These are phyloP conservation scores for Cryptosporidium canis DNA, from an alignment of 169 alveolate genomes.

Conservation along the genomic window DNA sequence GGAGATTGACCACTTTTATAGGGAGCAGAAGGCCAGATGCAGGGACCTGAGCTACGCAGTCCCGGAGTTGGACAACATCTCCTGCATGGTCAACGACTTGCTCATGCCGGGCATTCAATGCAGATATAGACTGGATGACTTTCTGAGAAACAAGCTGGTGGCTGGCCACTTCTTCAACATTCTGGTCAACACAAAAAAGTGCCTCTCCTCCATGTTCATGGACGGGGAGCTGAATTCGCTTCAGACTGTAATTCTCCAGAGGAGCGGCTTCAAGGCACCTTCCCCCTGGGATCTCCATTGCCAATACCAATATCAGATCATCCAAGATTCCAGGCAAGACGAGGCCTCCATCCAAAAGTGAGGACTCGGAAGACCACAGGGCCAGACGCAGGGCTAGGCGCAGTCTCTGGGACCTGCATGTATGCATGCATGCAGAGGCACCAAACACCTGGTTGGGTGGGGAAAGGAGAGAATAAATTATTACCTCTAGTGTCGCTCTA, in stretches of 20 bases:
- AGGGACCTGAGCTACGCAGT: conserved; percentile 77
- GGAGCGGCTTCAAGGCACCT: not conserved
- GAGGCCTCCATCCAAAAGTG: too few species aligned
- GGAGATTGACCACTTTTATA: conserved; percentile 89
- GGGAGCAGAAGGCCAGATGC: conserved; percentile 84
- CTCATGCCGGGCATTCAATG: conserved; percentile 45
- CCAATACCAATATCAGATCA: conserved; percentile 57
- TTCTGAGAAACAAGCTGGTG: conserved; percentile 23
- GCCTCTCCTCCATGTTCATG: conserved; percentile 33
- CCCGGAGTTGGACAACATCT: conserved; percentile 72
- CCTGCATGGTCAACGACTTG: conserved; percentile 58
- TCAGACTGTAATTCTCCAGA: not conserved
- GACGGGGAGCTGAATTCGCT: conserved; percentile 50
- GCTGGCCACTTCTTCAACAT: conserved; percentile 66
- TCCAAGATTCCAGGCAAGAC: conserved; percentile 15
- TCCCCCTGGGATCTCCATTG: conserved; percentile 71
- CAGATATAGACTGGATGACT: conserved; percentile 37
- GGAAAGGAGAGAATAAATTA: not conserved
- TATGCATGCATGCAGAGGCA: not conserved
- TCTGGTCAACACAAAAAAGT: conserved; percentile 52
- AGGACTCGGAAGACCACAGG: too few species aligned
- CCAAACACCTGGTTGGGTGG: not conserved
- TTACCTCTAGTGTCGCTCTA: not conserved
- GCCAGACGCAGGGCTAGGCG: not conserved
- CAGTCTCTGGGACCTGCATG: not conserved